Evolutionary conservation across 2,329 filamentous ascomycete species (phyloP).

Genomic region (Aureobasidium lini): DNA sequence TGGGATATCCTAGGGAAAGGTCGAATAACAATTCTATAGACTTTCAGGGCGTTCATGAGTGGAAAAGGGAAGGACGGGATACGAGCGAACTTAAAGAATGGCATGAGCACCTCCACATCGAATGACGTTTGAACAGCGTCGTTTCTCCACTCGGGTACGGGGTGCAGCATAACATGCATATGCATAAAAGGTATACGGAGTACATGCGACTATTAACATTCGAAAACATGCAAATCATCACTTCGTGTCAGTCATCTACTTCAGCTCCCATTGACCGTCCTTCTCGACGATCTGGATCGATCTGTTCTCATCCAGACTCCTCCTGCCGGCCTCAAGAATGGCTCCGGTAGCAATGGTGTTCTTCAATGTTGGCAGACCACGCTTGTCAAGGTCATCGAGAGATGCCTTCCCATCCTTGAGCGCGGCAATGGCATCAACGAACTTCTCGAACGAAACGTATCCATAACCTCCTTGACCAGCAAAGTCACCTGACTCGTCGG

Average conservation of each 20-base stretch:
- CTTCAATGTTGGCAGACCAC: constrained; percentile 73
- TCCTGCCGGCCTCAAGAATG: constrained; percentile 78
- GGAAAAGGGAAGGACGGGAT: not conserved
- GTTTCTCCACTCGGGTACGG: not conserved
- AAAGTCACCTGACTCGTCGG: constrained; percentile 92
- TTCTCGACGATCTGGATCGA: constrained; percentile 66
- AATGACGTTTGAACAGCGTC: not conserved
- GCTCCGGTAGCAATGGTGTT: constrained; percentile 91
- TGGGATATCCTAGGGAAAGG: not conserved
- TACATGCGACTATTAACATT: not conserved
- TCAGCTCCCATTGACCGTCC: constrained; percentile 61
- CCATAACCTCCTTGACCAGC: constrained; percentile 85
- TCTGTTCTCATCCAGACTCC: constrained; percentile 75
- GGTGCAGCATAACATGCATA: not conserved
- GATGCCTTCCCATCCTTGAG: constrained; percentile 68
- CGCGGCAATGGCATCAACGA: constrained; percentile 75
- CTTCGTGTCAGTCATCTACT: constrained; percentile 28
- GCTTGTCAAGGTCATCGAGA: constrained; percentile 68
- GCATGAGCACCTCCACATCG: not conserved
- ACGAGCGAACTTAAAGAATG: not conserved
- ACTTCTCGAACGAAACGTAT: constrained; percentile 93
- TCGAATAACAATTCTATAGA: not conserved
- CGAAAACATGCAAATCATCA: not conserved
- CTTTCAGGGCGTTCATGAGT: not conserved
- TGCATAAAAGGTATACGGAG: not conserved